These are phyloP conservation scores for Rhododendron henanense DNA, from an alignment of 148 eudicot genomes.

Conservation along the genomic window DNA sequence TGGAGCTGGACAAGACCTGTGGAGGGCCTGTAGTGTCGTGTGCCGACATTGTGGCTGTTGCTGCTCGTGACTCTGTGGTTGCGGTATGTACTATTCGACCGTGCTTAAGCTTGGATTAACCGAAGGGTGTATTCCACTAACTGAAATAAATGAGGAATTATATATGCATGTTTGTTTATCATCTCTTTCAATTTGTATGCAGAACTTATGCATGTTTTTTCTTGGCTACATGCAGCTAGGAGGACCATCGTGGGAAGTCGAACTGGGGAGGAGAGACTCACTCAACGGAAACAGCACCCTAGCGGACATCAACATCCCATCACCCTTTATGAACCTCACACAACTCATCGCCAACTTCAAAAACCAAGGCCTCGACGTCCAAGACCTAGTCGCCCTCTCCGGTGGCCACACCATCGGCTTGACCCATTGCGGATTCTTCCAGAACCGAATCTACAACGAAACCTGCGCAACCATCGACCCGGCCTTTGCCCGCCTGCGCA, in stretches of 20 bases:
- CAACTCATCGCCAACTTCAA: slow-evolving; percentile 18
- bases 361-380: slow-evolving; percentile 16
- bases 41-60: slow-evolving; percentile 36
- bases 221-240: slow-evolving; percentile 17
- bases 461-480: slow-evolving; percentile 29
- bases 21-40: slow-evolving; percentile 26
- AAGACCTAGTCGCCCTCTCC: slow-evolving; percentile 29
- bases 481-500: slow-evolving; percentile 21
- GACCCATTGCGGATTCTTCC: slow-evolving; percentile 42
- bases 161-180: background rate
- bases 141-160: background rate
- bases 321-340: slow-evolving; percentile 24
- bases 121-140: too few relatives aligned
- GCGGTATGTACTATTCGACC: slow-evolving; percentile 14
- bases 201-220: background rate
- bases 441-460: slow-evolving; percentile 49
- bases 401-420: slow-evolving; percentile 56
- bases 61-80: slow-evolving; percentile 36
- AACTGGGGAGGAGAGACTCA: slow-evolving; percentile 34
- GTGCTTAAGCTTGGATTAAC: too few relatives aligned
- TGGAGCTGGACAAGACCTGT: slow-evolving; percentile 21
- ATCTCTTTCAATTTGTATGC: background rate
- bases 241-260: slow-evolving; percentile 27
- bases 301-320: slow-evolving; percentile 23
- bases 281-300: slow-evolving; percentile 14